Evolutionary conservation across 192 early-diverging fungal species (phyloP).

Genomic region (Dissophora globulifera): DNA sequence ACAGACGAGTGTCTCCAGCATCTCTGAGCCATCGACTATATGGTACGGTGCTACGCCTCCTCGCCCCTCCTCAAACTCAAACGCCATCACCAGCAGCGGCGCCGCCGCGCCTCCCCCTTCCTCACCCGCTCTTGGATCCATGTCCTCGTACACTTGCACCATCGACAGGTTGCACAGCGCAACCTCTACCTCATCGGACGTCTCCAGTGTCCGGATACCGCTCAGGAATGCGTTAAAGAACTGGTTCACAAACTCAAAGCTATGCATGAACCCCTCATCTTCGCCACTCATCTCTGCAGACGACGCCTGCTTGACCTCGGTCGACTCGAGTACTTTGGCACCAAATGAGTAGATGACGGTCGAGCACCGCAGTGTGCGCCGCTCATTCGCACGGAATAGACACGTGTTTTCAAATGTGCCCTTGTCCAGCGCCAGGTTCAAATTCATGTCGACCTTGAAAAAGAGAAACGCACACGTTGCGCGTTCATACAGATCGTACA

Average conservation of each 20-base stretch:
- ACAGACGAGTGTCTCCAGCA: constrained; percentile 14
- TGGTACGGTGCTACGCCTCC: constrained; percentile 53
- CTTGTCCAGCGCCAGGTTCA: constrained; percentile 55
- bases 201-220: constrained; percentile 52
- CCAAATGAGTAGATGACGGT: constrained; percentile 64
- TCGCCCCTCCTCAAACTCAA: constrained; percentile 59
- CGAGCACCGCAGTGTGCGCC: constrained; percentile 54
- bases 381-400: constrained; percentile 54
- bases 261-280: constrained; percentile 55
- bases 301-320: constrained; percentile 57
- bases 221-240: constrained; percentile 66
- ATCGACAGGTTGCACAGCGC: constrained; percentile 60
- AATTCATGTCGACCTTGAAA: constrained; percentile 50
- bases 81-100: constrained; percentile 54
- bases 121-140: too few relatives aligned
- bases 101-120: too few relatives aligned
- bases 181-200: constrained; percentile 61
- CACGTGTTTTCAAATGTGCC: constrained; percentile 58
- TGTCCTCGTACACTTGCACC: constrained; percentile 54
- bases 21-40: constrained; percentile 28
- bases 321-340: constrained; percentile 55
- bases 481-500: constrained; percentile 22
- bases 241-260: constrained; percentile 63
- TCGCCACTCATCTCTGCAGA: too few relatives aligned
- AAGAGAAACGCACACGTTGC: constrained; percentile 19